Conservation (phyloP, 176 grass and related monocot genomes). For the Tuctoria greenei region DNA sequence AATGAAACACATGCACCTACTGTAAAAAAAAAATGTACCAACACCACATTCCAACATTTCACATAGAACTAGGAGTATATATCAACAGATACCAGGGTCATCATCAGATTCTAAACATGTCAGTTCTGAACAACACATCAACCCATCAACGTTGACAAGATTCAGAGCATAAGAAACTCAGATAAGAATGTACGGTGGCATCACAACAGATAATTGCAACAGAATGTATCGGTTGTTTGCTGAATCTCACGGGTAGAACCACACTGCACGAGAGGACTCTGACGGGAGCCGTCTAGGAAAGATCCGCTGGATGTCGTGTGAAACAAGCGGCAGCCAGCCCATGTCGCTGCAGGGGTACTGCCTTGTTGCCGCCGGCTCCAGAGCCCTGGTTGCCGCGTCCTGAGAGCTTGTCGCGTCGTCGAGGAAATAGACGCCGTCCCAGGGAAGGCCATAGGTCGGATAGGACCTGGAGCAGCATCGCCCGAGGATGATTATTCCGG, state of each 20-base stretch:
- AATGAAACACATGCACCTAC: neutral
- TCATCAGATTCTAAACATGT: neutral
- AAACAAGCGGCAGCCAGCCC: neutral
- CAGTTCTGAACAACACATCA: neutral
- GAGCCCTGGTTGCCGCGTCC: neutral
- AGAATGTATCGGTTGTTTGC: neutral
- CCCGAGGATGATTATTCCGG: neutral
- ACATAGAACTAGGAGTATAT: neutral
- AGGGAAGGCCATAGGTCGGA: neutral
- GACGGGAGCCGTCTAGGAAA: neutral
- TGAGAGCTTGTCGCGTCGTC: neutral
- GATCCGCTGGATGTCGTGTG: neutral
- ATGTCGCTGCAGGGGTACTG: neutral
- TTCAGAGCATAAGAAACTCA: neutral
- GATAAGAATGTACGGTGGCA: neutral
- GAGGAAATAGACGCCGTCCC: neutral
- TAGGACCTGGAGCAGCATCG: neutral
- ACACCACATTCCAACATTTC: neutral
- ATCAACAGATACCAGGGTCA: neutral
- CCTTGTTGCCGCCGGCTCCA: neutral
- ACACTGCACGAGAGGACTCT: slow-evolving; percentile 6
- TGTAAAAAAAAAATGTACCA: neutral
- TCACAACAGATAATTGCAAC: neutral
- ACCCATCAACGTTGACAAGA: neutral
- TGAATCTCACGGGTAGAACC: neutral